Base-by-base conservation (phyloP, 2,329 filamentous ascomycete genomes). In the Pseudodiploospora longispora region DNA sequence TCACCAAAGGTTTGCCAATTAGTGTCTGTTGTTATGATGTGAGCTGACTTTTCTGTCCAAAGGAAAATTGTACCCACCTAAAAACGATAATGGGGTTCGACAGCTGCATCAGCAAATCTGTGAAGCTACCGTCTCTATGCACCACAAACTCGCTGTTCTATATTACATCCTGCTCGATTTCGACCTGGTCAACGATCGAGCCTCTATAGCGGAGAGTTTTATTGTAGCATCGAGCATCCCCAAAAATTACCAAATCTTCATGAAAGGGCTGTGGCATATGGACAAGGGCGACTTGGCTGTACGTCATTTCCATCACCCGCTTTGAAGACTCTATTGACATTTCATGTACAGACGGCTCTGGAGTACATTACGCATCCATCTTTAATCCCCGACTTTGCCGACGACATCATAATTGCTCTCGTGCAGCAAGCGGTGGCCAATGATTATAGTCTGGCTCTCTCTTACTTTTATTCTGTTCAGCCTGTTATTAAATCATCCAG, bases 131-230 rank as follows among this genome's bases (percentile, higher is more conserved):
- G 80, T 83, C 53, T 76, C 83, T 6, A 72, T 78, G 43, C 84
- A 90, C 61, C 83, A 90, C 67, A 90, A 90, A 62, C 80, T 89
- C 52, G 87, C 87, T 12, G 75, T 93, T 39, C 72, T 94, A 51
- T 94, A 87, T 70, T 95, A 94, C 61, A 70, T 94, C 34, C 74
- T 94, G 3, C 82, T 87, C 56, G 87, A 94, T 60, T 78, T 84
- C 58, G 78, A 83, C 55, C 64, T 69, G 34, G 63, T 68, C 29
- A 70, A 75, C 41, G 70, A 71, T 19, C 70, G 72, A 4, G 64
- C 73, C 12, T 70, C 75, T 32, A 56, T 69, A 6, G 71, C 80
- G 2, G 71, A 73, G 19, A 49, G 59, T 2, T 88, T 91, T 53
- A 79, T 82, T 10, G 64, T 66, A 36, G 67, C 67, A 27, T 80